These are phyloP conservation scores for Schizochytrium sp. DNA, from an alignment of 108 stramenopile species.

Conservation along the genomic window DNA sequence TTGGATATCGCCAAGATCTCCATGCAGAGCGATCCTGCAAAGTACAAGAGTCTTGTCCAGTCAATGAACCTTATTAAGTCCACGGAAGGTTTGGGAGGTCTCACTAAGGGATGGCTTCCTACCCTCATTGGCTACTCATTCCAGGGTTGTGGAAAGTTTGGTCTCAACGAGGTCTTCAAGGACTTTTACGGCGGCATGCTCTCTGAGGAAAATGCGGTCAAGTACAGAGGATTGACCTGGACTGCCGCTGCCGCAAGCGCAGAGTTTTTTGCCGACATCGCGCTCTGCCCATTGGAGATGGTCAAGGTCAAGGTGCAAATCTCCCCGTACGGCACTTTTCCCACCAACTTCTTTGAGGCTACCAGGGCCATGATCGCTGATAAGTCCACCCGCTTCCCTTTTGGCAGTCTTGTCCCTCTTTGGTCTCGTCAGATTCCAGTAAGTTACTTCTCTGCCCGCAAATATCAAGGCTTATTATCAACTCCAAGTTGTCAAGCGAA, in stretches of 20 bases:
- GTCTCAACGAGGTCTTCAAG: conserved; percentile 75
- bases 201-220: conserved; percentile 92
- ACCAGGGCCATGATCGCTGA: conserved; percentile 85
- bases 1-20: conserved; percentile 73
- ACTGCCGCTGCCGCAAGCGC: conserved; percentile 89
- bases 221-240: conserved; percentile 91
- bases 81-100: conserved; percentile 62
- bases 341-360: conserved; percentile 84
- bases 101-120: conserved; percentile 69
- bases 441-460: too few species aligned
- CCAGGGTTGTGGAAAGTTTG: conserved; percentile 67
- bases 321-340: conserved; percentile 83
- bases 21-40: conserved; percentile 67
- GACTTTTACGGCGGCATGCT: conserved; percentile 74
- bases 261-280: conserved; percentile 95
- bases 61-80: conserved; percentile 58
- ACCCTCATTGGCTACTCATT: conserved; percentile 68
- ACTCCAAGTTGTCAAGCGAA: too few species aligned
- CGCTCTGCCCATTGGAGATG: conserved; percentile 97
- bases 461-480: too few species aligned
- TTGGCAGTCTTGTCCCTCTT: conserved; percentile 91
- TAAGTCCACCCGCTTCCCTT: conserved; percentile 90
- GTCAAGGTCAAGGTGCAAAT: conserved; percentile 96
- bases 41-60: conserved; percentile 7
- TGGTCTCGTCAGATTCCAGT: conserved; percentile 94